A percentile compares a stretch with the other conserved stretches of the same genome.
These are phyloP conservation scores for Rhododendron ferrugineum DNA, from an alignment of 148 eudicot genomes.

Conservation along the genomic window DNA sequence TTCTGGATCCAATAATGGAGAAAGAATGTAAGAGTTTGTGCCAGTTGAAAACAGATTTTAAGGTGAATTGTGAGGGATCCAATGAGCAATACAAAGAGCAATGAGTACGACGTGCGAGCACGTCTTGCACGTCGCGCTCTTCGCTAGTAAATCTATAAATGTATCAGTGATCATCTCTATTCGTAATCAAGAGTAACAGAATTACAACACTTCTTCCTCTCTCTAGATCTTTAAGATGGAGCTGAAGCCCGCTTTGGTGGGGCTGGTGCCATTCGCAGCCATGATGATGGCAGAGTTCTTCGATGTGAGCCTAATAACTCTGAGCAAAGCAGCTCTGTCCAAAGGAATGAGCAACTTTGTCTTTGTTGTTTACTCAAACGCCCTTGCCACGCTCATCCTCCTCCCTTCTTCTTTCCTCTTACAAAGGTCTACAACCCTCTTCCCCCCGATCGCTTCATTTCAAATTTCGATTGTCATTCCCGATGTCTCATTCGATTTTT, in stretches of 20 bases:
- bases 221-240: constrained; percentile 1
- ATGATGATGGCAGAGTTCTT: constrained; percentile 25
- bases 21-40: too few species aligned
- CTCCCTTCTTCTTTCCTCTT: constrained; percentile 26
- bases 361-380: constrained; percentile 41
- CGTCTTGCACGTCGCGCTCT: too few species aligned
- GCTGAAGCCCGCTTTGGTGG: neutral
- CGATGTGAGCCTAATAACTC: constrained; percentile 28
- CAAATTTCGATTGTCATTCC: too few species aligned
- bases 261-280: constrained; percentile 21
- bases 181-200: too few species aligned
- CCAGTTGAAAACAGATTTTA: too few species aligned
- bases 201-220: too few species aligned
- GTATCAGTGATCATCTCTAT: too few species aligned
- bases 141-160: too few species aligned
- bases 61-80: too few species aligned
- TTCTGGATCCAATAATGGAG: too few species aligned
- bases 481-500: neutral
- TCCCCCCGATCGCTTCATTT: neutral
- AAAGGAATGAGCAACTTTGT: constrained; percentile 34
- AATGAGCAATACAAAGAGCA: too few species aligned
- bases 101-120: too few species aligned
- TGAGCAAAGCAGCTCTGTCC: constrained; percentile 48
- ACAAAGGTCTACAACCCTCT: constrained; percentile 11
- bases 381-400: constrained; percentile 37